Conservation (phyloP, 1,139 yeast species). For the Debaryomyces coudertii region DNA sequence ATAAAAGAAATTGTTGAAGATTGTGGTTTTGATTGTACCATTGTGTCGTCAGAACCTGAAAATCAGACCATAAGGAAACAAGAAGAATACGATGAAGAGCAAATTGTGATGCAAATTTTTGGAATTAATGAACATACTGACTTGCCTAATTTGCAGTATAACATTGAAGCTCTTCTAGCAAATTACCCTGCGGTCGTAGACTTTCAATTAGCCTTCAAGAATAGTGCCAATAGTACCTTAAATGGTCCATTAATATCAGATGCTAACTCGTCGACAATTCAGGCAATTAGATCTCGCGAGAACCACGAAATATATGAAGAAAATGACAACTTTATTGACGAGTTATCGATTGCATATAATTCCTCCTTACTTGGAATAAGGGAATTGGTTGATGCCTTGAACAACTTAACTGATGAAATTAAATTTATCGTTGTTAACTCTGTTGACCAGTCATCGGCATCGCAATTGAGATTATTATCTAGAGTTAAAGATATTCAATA, state of each 20-base stretch:
- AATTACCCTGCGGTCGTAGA: slow-evolving; percentile 34
- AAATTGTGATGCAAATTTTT: slow-evolving; percentile 34
- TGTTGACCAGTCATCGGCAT: slow-evolving; percentile 47
- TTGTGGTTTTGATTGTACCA: slow-evolving; percentile 69
- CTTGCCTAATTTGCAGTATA: slow-evolving; percentile 35
- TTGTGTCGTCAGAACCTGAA: slow-evolving; percentile 23
- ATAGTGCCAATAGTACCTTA: slow-evolving; percentile 12
- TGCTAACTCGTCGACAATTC: slow-evolving; percentile 19
- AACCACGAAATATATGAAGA: slow-evolving; percentile 16
- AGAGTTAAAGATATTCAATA: slow-evolving; percentile 70
- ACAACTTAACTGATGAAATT: slow-evolving; percentile 27
- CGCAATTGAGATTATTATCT: slow-evolving; percentile 71
- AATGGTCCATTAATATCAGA: slow-evolving; percentile 15
- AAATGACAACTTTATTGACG: slow-evolving; percentile 26
- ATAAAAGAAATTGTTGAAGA: slow-evolving; percentile 62
- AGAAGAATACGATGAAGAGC: slow-evolving; percentile 29
- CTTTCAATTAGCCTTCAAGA: slow-evolving; percentile 26
- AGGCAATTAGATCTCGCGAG: slow-evolving; percentile 18
- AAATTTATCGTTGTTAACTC: slow-evolving; percentile 48
- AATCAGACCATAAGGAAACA: not conserved
- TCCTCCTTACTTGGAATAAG: slow-evolving; percentile 57
- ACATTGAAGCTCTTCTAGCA: slow-evolving; percentile 42
- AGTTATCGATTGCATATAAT: slow-evolving; percentile 51
- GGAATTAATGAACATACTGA: slow-evolving; percentile 37
- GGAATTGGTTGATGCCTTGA: slow-evolving; percentile 49